Conservation (phyloP, 2,329 filamentous ascomycete genomes). For the Chrysosporium queenslandicum region DNA sequence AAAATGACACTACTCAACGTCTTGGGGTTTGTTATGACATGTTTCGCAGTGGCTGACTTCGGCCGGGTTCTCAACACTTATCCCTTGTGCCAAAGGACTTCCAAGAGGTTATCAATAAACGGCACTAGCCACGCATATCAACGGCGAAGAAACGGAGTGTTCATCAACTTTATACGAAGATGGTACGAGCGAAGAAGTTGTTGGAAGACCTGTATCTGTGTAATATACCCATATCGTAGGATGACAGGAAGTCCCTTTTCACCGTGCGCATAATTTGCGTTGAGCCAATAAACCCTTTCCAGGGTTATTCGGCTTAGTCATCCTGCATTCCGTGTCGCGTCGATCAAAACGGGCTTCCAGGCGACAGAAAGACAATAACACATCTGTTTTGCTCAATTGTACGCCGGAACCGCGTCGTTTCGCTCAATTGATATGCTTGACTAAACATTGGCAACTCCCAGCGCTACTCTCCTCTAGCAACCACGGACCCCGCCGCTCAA, state of each 20-base stretch:
- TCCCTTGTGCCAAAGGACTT: background rate
- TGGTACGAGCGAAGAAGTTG: constrained; percentile 26
- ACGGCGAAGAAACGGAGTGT: constrained; percentile 25
- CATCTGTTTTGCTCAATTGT: background rate
- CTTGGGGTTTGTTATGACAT: no score
- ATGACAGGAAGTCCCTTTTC: no score
- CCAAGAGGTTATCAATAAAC: constrained; percentile 9
- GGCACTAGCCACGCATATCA: constrained; percentile 17
- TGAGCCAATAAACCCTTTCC: background rate
- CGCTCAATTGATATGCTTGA: background rate
- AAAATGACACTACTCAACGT: background rate
- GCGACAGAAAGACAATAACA: background rate
- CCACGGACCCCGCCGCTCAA: background rate
- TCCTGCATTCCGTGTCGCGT: background rate
- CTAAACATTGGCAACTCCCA: background rate
- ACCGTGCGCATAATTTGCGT: background rate
- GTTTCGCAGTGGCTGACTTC: constrained; percentile 20
- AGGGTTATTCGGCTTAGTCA: background rate
- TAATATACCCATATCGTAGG: no score
- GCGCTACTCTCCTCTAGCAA: background rate
- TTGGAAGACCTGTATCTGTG: constrained; percentile 21
- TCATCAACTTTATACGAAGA: constrained; percentile 26
- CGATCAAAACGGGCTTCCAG: background rate
- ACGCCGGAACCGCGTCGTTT: background rate
- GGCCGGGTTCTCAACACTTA: constrained; percentile 5